phyloP scores from a whole-genome alignment of 1,284 basidiomycete genomes.

The Sanguinoderma infundibulare region DNA sequence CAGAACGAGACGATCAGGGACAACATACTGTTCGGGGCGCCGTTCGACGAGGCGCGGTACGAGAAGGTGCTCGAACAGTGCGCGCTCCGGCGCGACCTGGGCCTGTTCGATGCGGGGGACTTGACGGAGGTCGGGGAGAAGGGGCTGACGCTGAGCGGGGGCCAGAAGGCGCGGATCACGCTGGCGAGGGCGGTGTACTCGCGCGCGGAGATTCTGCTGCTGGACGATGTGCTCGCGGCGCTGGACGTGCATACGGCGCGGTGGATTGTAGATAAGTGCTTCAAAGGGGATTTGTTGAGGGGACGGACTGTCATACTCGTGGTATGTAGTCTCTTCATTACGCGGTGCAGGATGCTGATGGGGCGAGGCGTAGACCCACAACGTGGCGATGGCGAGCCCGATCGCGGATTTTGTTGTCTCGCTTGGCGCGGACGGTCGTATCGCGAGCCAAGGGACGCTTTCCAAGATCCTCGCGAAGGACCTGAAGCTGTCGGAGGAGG shows the following conservation, averaged over 20 bases:
- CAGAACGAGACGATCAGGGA: conserved; percentile 44
- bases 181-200: conserved; percentile 76
- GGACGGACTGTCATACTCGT: conserved; percentile 76
- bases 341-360: background rate
- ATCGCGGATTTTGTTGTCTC: conserved; percentile 70
- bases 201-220: conserved; percentile 61
- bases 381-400: conserved; percentile 65
- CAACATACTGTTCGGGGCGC: conserved; percentile 50
- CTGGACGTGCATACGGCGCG: conserved; percentile 73
- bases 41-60: conserved; percentile 47
- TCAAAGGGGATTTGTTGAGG: conserved; percentile 68
- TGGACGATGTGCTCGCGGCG: conserved; percentile 64
- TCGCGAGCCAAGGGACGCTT: conserved; percentile 51
- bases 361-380: conserved; percentile 60
- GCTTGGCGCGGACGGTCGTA: conserved; percentile 54
- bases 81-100: conserved; percentile 64
- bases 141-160: conserved; percentile 68
- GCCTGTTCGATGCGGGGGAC: conserved; percentile 74
- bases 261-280: conserved; percentile 79
- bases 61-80: conserved; percentile 63
- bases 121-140: conserved; percentile 73
- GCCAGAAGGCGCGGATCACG: conserved; percentile 79
- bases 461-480: conserved; percentile 49
- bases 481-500: conserved; percentile 43
- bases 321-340: conserved; percentile 38